Evolutionary conservation across 306 rosid species (phyloP), one percentile per base, ranked within the genome.

Genomic region (Quercus cerris): DNA sequence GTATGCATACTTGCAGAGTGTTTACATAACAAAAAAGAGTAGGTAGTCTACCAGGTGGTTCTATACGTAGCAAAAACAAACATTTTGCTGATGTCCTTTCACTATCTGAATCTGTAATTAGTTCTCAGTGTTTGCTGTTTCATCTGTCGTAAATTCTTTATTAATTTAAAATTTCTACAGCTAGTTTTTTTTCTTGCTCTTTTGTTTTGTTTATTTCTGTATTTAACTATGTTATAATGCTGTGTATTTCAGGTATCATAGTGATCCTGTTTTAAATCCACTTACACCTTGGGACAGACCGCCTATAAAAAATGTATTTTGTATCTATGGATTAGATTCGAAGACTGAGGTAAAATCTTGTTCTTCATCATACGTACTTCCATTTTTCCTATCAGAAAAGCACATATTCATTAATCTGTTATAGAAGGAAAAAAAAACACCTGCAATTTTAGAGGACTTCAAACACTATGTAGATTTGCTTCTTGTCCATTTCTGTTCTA

Each of bases 271-370:
- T 81, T 84, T 95, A 64, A 95, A 95, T 84, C 99, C 99, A 69
- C 91, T 95, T 18, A 89, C 98, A 73, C 98, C 99, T 83, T 91
- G 97, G 98, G 99, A 95, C 80, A 92, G 99, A 61, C 99, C 99
- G 49, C 99, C 99, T 46, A 81, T 95, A 61, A 93, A 86, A 87
- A 95, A 93, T 78, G 89, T 95, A 77, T 95, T 91, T 77, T 93
- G 99, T 85, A 93, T 95, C 74, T 93, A 93, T 56, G 99, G 99
- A 59, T 74, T 85, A 72, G 97, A 90, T 81, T 81, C 85, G 76
- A 93, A 89, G 85, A 95, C 99, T 31, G 97, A 95, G 99, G 99
- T 95, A 91, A 54, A 58, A 5, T 85, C 80, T 49, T 27, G 71
- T 52, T 76, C 81, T 77, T 66, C 27, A 71, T 67, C 1, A 3